A percentile compares a stretch with the other conserved stretches of the same genome.
Evolutionary conservation across 2,329 filamentous ascomycete genomes (phyloP).

Genomic region (Phyllosticta citribraziliensis): DNA sequence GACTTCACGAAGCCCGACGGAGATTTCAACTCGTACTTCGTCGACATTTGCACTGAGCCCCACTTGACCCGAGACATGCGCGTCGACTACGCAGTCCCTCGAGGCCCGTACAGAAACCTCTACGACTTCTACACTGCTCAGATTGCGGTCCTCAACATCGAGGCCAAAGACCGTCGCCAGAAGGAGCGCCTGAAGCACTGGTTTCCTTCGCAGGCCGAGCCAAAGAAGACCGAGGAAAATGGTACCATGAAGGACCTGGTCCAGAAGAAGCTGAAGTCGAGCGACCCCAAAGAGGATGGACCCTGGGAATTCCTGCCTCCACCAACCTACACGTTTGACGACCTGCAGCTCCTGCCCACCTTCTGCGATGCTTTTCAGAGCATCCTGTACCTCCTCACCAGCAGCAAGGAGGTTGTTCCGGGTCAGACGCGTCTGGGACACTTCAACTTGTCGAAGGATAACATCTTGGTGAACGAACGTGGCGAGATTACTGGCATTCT

Average conservation of each 20-base stretch:
- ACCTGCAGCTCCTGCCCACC: not conserved
- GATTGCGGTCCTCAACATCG: not conserved
- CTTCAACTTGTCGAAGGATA: not conserved
- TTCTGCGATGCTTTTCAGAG: not conserved
- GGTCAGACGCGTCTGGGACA: not conserved
- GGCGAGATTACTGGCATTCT: conserved; percentile 13
- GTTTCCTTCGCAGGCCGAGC: not conserved
- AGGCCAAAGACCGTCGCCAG: not conserved
- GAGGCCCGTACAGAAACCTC: not conserved
- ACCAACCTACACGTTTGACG: not conserved
- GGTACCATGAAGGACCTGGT: not conserved
- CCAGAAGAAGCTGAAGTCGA: not conserved
- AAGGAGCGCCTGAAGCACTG: not conserved
- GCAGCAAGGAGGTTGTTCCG: not conserved
- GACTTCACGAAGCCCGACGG: not conserved
- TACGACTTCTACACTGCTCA: not conserved
- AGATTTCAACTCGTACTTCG: not conserved
- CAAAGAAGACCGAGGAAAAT: no score
- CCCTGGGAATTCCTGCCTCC: not conserved
- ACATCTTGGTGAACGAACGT: conserved; percentile 13
- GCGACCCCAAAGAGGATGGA: not conserved
- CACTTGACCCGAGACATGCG: not conserved
- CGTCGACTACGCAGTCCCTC: not conserved
- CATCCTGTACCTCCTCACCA: not conserved
- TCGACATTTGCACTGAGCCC: not conserved